Evolutionary conservation across 2,329 filamentous ascomycete genomes (phyloP).

Genomic region (Pseudocercospora fuligena): DNA sequence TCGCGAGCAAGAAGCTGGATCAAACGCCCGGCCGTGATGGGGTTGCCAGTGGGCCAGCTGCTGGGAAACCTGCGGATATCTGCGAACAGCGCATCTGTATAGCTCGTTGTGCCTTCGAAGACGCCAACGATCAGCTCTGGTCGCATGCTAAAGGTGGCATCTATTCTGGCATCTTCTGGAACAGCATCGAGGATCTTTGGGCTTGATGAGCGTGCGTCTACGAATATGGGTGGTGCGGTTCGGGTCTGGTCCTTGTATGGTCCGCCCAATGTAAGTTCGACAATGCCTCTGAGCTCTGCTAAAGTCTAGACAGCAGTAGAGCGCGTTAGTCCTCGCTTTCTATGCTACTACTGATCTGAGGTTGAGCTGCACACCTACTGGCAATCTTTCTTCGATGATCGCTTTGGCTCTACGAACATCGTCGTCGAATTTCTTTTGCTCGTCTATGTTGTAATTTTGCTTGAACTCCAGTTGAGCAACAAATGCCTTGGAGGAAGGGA

Average conservation of each 20-base stretch:
- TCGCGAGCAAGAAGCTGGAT: conserved; percentile 6
- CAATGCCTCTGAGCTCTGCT: conserved; percentile 1
- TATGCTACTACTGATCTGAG: background rate
- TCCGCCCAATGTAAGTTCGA: conserved; percentile 5
- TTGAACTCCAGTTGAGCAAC: background rate
- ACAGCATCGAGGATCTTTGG: background rate
- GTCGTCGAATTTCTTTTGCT: background rate
- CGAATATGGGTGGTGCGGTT: background rate
- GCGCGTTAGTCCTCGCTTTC: background rate
- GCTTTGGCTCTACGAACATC: background rate
- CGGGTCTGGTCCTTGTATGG: background rate
- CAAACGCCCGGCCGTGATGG: background rate
- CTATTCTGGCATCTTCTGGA: background rate
- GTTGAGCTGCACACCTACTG: background rate
- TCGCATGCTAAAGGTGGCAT: conserved; percentile 7
- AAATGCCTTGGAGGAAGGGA: background rate
- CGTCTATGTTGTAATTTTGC: background rate
- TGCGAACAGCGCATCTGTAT: background rate
- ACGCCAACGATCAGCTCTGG: background rate
- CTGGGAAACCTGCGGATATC: background rate
- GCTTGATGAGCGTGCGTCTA: background rate
- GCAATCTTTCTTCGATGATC: conserved; percentile 4
- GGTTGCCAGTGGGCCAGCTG: background rate
- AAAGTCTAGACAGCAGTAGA: background rate
- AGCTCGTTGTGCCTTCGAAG: background rate